Evolutionary conservation across 2,329 filamentous ascomycete species (phyloP).

Genomic region (Aspergillus caelatus): DNA sequence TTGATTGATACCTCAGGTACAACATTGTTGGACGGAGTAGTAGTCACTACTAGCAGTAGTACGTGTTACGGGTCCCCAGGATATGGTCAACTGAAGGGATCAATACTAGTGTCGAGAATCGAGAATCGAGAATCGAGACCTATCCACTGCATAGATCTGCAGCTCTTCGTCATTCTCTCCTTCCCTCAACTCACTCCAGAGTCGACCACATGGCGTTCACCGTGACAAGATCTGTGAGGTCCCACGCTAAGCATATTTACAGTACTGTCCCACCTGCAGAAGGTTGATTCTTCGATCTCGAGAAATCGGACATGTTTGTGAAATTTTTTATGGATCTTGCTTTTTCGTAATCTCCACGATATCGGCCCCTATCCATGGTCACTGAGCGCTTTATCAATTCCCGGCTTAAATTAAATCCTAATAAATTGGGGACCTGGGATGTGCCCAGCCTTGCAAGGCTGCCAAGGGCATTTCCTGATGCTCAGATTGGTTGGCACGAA

Average conservation of each 20-base stretch:
- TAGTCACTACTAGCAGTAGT: not conserved
- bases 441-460: conserved; percentile 27
- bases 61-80: not conserved
- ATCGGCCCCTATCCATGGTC: not conserved
- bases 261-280: not conserved
- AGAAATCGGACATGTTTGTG: not conserved
- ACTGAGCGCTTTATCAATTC: no score
- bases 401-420: no score
- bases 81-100: not conserved
- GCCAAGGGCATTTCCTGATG: conserved; percentile 11
- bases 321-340: not conserved
- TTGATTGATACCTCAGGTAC: not conserved
- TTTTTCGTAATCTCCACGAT: not conserved
- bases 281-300: not conserved
- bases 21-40: no score
- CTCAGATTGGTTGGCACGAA: not conserved
- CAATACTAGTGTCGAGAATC: not conserved
- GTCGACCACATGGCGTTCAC: not conserved
- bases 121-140: not conserved
- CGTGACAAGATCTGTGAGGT: not conserved
- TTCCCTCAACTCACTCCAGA: not conserved
- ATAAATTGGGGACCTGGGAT: no score
- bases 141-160: not conserved
- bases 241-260: conserved; percentile 1
- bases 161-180: not conserved